Percentiles rank a stretch among this genome's conserved stretches.
Conservation (phyloP, 495 filamentous ascomycete genomes). For the Xylaria telfairii region DNA sequence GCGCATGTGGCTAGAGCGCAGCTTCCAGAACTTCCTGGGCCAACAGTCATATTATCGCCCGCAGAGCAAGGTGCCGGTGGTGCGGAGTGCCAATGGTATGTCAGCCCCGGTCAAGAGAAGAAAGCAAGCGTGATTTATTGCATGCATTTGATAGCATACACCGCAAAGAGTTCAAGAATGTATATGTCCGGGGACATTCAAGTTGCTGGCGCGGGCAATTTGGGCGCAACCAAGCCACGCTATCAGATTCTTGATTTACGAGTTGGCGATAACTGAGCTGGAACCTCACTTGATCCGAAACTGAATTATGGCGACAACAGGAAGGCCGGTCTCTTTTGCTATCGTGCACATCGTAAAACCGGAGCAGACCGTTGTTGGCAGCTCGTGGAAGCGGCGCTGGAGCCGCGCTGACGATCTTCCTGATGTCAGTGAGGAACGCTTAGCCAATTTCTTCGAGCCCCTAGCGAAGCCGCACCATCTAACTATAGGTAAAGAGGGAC, state of each 20-base stretch:
- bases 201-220: not conserved
- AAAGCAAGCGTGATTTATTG: not conserved
- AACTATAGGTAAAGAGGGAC: slow-evolving; percentile 34
- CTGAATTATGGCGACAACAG: slow-evolving; percentile 24
- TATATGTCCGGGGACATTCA: not conserved
- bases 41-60: slow-evolving; percentile 37
- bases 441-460: slow-evolving; percentile 36
- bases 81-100: slow-evolving; percentile 37
- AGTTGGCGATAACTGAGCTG: not conserved
- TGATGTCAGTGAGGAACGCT: slow-evolving; percentile 31
- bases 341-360: slow-evolving; percentile 34
- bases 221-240: not conserved
- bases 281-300: not conserved
- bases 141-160: not conserved
- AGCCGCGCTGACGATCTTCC: slow-evolving; percentile 33
- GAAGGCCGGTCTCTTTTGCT: slow-evolving; percentile 30
- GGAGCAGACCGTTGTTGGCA: slow-evolving; percentile 32
- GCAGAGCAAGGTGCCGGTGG: slow-evolving; percentile 33
- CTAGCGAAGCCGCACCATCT: slow-evolving; percentile 32
- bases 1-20: slow-evolving; percentile 38
- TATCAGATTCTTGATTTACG: not conserved
- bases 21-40: slow-evolving; percentile 39
- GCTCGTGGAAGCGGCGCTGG: slow-evolving; percentile 38
- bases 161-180: not conserved
- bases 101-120: not conserved